These are phyloP conservation scores for Inonotus hispidus DNA, from an alignment of 1,284 basidiomycete species.

Conservation along the genomic window DNA sequence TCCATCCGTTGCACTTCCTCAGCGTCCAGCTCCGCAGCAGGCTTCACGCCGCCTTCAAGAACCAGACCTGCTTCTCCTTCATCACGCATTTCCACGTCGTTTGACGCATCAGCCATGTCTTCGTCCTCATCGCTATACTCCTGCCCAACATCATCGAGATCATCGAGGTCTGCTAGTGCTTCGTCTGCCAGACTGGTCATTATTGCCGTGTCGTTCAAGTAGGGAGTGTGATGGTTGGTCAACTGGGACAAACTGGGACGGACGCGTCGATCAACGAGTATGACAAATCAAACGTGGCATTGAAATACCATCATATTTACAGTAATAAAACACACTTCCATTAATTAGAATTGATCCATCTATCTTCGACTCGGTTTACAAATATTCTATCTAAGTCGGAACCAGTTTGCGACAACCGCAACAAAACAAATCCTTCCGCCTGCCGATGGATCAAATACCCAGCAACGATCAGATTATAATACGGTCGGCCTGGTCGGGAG, in stretches of 20 bases:
- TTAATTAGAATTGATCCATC: neutral
- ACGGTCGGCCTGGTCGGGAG: neutral
- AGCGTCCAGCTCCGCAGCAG: slow-evolving; percentile 88
- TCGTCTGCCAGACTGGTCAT: slow-evolving; percentile 85
- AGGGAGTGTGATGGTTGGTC: neutral
- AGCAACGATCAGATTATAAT: slow-evolving; percentile 7
- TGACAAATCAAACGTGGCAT: too few species aligned
- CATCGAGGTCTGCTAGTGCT: slow-evolving; percentile 79
- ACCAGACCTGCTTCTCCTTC: slow-evolving; percentile 53
- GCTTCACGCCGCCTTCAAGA: slow-evolving; percentile 84
- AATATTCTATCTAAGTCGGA: neutral
- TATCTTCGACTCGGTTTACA: neutral
- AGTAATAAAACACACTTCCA: too few species aligned
- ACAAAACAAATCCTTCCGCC: too few species aligned
- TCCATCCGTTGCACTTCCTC: slow-evolving; percentile 94
- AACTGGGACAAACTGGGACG: too few species aligned
- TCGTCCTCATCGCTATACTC: slow-evolving; percentile 46
- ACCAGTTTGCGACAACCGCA: too few species aligned
- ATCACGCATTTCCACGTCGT: slow-evolving; percentile 54
- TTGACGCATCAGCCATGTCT: slow-evolving; percentile 30
- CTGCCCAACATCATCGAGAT: slow-evolving; percentile 40
- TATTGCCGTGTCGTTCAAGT: neutral
- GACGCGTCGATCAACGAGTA: too few species aligned
- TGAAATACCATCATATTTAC: too few species aligned
- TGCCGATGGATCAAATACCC: too few species aligned